Base-by-base conservation (phyloP, 2,329 filamentous ascomycete genomes). In the Fusarium graminum region DNA sequence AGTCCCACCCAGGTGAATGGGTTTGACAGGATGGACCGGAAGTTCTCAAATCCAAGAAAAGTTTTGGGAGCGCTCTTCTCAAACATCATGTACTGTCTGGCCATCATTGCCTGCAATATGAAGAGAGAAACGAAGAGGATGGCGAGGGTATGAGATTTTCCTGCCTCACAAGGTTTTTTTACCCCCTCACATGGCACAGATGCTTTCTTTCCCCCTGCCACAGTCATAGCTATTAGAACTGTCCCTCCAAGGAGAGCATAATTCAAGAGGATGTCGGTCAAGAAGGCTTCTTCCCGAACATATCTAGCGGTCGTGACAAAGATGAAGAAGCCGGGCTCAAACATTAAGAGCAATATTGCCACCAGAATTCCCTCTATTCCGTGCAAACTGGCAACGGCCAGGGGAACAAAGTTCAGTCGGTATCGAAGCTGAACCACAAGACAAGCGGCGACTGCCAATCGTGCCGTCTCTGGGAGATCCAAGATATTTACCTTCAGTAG, bases 1-100 rank as follows among this genome's bases (percentile, higher is more conserved):
- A 45, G 43, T 1, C 62, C 63, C 8, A 46, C 44, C 70, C 70
- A 72, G 16, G 53, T 67, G 14, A 52, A 46, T 13, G 59, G 60
- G 30, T 63, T 59, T 4, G 59, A 68, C 4, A 72, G 34, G 3
- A 69, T 49, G 11, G 40, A 40, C 3, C 53, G 34, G 22, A 72
- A 70, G 43, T 72, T 72, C 25, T 49, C 45, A 47, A 72, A 72
- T 3, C 67, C 69, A 29, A 60, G 30, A 9, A 57, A 61, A 16
- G 54, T 38, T 17, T 66, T 57, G 3, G 42, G 14, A 9, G n/a
- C 14, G 10, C 29, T 19, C 9, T 38, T 19, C 11, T 59, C 59
- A 14, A 62, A 61, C 14, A 59, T 63, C 3, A 59, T 10, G 10
- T 70, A 63, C 34, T 62, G 56, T n/a, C 32, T 32, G 17, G 50